Percentiles rank a stretch among this genome's conserved stretches.
Evolutionary conservation across 805 yeast genomes (phyloP).

Genomic region (Ogataea chonburiensis): DNA sequence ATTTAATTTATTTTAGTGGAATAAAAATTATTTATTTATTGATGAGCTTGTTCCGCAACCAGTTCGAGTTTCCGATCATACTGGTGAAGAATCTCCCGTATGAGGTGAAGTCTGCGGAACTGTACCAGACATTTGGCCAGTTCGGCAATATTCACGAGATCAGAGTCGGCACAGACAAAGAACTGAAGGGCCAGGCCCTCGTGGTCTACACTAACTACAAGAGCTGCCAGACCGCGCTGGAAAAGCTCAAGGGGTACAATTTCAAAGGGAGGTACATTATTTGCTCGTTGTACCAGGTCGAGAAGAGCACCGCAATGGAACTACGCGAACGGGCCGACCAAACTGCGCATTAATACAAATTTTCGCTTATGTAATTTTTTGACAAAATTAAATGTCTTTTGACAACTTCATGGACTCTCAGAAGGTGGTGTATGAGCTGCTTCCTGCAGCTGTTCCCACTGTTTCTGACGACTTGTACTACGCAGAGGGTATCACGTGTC

Average conservation of each 20-base stretch:
- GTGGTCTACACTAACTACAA: constrained; percentile 50
- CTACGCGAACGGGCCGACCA: constrained; percentile 18
- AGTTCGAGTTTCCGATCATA: constrained; percentile 36
- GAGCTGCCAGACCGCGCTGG: constrained; percentile 50
- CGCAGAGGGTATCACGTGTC: constrained; percentile 23
- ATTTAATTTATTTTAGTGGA: background rate
- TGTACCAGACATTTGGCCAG: constrained; percentile 52
- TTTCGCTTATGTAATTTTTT: background rate
- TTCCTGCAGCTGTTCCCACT: constrained; percentile 3
- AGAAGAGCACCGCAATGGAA: constrained; percentile 32
- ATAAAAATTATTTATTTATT: constrained; percentile 1
- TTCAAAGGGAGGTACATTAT: constrained; percentile 59
- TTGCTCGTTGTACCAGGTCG: constrained; percentile 47
- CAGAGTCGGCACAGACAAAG: constrained; percentile 40
- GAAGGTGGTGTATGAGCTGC: constrained; percentile 32
- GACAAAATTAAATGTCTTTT: constrained; percentile 6
- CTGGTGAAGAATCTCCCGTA: constrained; percentile 60
- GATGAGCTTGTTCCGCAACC: constrained; percentile 20
- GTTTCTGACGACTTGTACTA: constrained; percentile 13
- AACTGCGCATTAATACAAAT: no score
- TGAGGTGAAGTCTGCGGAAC: constrained; percentile 42
- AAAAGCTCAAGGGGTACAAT: constrained; percentile 59
- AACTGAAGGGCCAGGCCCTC: constrained; percentile 51
- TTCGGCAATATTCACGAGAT: constrained; percentile 59
- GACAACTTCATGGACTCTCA: constrained; percentile 33